Evolutionary conservation across 257 asterid species (phyloP).

Genomic region (Phtheirospermum japonicum): DNA sequence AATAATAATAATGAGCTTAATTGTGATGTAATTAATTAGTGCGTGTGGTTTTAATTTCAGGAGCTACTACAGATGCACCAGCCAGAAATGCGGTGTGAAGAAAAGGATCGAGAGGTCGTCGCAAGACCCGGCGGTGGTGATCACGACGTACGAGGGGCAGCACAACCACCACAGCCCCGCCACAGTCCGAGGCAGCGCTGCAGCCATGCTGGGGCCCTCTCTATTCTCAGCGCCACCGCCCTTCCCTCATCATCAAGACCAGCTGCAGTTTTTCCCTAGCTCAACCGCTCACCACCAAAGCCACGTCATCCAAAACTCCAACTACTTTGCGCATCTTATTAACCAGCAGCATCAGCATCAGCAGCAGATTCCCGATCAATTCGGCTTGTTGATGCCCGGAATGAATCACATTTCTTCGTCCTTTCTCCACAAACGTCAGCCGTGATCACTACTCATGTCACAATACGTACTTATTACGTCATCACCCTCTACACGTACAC

Average conservation of each 20-base stretch:
- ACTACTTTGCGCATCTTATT: constrained; percentile 25
- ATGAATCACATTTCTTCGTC: constrained; percentile 24
- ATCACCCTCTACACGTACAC: no score
- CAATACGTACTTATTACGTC: neutral
- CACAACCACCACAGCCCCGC: constrained; percentile 89
- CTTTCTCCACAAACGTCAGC: constrained; percentile 30
- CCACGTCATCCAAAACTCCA: constrained; percentile 12
- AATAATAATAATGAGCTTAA: no score
- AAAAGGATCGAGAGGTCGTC: constrained; percentile 80
- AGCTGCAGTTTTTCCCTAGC: constrained; percentile 24
- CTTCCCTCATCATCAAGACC: constrained; percentile 31
- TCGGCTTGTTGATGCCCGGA: constrained; percentile 28
- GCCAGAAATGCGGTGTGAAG: constrained; percentile 76
- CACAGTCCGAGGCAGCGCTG: constrained; percentile 54
- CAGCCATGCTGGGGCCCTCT: constrained; percentile 51
- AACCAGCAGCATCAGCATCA: constrained; percentile 26
- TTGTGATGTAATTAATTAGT: no score
- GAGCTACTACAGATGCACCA: constrained; percentile 87
- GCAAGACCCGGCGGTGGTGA: constrained; percentile 69
- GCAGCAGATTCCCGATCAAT: constrained; percentile 25
- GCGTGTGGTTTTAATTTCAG: constrained; percentile 22
- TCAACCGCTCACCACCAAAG: constrained; percentile 12
- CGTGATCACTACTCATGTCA: constrained; percentile 20
- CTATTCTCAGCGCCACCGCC: constrained; percentile 34
- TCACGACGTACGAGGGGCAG: constrained; percentile 90